Evolutionary conservation across 2,329 filamentous ascomycete genomes (phyloP), one percentile per base, ranked within the genome.

Genomic region (Colletotrichum noveboracense): DNA sequence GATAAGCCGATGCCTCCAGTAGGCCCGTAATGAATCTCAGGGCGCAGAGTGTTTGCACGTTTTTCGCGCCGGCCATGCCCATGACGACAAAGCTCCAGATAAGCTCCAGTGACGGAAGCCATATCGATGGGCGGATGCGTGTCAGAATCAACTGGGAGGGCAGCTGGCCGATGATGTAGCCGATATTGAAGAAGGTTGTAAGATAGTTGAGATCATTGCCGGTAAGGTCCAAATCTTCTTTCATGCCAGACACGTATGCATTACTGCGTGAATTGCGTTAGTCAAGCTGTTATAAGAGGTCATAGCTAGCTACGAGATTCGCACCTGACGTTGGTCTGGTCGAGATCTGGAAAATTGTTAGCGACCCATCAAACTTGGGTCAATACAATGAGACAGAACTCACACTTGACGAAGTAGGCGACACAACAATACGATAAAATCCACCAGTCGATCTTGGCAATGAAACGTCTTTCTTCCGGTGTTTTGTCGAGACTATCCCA

Each of bases 141-240:
- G 83, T 86, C 77, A 85, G 82, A 73, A 86, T 82, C 48, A 87
- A 73, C 48, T 85, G 86, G 7, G 82, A 83, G 3, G 85, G 84
- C 55, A 83, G 81, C 48, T 86, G 82, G 0, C 85, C 84, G 81
- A 93, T 84, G 0, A 91, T 88, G 77, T 93, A 93, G 10, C 91
- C 91, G 1, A 90, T 86, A 0, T 89, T 92, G 86, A 91, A 93
- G 32, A 86, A 88, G 0, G 90, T 88, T 66, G 81, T 82, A 74
- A 86, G 81, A 72, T 90, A 88, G 68, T 91, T 91, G 36, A 91
- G 83, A 71, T 92, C 83, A 76, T 92, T 91, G 2, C 86, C 85
- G 61, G 88, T 87, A 24, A 92, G 81, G 3, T 83, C 79, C 0
- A 91, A 81, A 69, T 91, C 89, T 78, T 90, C 88, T 79, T 90